Conservation (phyloP, 1,284 basidiomycete species). For the Gomphus bonarii region DNA sequence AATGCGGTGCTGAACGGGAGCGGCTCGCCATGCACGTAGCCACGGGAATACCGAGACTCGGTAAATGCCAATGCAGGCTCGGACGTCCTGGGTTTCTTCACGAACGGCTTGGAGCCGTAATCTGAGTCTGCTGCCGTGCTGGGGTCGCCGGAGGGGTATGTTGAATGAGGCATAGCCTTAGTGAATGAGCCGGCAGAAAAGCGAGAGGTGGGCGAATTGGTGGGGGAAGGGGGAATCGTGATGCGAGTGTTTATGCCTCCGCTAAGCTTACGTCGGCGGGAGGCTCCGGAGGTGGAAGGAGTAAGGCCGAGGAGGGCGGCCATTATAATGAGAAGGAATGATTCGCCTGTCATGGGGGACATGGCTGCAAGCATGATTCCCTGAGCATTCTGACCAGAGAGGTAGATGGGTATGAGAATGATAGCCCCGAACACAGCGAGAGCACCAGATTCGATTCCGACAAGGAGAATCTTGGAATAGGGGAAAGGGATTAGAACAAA, state of each 20-base stretch:
- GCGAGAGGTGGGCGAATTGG: background rate
- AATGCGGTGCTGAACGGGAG: background rate
- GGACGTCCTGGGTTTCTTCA: background rate
- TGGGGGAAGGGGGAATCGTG: background rate
- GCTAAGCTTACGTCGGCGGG: background rate
- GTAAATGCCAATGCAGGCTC: background rate
- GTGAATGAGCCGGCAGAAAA: background rate
- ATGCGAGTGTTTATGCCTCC: background rate
- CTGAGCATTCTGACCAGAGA: constrained; percentile 5
- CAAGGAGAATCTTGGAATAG: constrained; percentile 1
- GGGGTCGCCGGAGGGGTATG: background rate
- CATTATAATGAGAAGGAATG: constrained; percentile 8
- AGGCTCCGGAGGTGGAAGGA: background rate
- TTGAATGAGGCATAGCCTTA: background rate
- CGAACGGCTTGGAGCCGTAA: background rate
- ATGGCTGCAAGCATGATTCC: constrained; percentile 1
- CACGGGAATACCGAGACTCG: background rate
- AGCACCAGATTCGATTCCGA: constrained; percentile 3
- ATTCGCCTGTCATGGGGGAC: constrained; percentile 6
- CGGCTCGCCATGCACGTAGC: background rate
- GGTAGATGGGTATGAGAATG: constrained; percentile 7
- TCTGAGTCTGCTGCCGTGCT: background rate
- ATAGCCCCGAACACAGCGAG: constrained; percentile 3
- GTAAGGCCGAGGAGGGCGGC: constrained; percentile 3
- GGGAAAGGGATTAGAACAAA: background rate